Percentiles rank a stretch among this genome's conserved stretches.
These are phyloP conservation scores for Arabis hirsuta DNA, from an alignment of 345 rosid genomes.

Conservation along the genomic window DNA sequence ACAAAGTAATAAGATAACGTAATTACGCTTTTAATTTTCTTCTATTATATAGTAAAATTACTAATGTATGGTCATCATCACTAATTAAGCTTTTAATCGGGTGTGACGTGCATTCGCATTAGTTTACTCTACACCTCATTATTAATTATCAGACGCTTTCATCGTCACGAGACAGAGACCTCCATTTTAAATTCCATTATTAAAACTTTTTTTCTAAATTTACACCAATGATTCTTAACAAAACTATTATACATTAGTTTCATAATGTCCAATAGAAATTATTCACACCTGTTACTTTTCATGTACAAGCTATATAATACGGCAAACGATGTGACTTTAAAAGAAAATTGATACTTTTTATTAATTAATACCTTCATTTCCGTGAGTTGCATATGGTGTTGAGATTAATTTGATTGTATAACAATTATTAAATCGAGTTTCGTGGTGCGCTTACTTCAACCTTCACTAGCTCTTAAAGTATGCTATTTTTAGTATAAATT, in stretches of 20 bases:
- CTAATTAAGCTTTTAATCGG: slow-evolving; percentile 13
- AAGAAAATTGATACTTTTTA: not conserved
- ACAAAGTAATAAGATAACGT: too few species aligned
- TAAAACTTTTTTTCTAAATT: not conserved
- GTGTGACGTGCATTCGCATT: slow-evolving; percentile 36
- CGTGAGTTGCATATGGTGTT: slow-evolving; percentile 29
- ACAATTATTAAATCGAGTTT: slow-evolving; percentile 10
- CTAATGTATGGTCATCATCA: not conserved
- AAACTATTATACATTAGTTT: not conserved
- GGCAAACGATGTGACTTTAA: slow-evolving; percentile 24
- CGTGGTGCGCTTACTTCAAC: slow-evolving; percentile 45
- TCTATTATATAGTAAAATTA: not conserved
- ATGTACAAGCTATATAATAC: slow-evolving; percentile 4
- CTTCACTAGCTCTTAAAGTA: slow-evolving; percentile 34
- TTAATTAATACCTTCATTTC: slow-evolving; percentile 23
- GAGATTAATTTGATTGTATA: slow-evolving; percentile 2
- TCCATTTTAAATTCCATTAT: slow-evolving; percentile 30
- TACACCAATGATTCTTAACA: slow-evolving; percentile 10
- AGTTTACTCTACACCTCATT: slow-evolving; percentile 29
- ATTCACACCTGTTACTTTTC: slow-evolving; percentile 25
- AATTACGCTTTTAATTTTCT: not conserved
- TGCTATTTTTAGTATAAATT: not conserved
- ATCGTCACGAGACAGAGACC: slow-evolving; percentile 40
- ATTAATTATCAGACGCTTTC: slow-evolving; percentile 33
- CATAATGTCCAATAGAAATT: slow-evolving; percentile 8